Base-by-base conservation (phyloP, 1,284 basidiomycete genomes). In the Fistulina hepatica region DNA sequence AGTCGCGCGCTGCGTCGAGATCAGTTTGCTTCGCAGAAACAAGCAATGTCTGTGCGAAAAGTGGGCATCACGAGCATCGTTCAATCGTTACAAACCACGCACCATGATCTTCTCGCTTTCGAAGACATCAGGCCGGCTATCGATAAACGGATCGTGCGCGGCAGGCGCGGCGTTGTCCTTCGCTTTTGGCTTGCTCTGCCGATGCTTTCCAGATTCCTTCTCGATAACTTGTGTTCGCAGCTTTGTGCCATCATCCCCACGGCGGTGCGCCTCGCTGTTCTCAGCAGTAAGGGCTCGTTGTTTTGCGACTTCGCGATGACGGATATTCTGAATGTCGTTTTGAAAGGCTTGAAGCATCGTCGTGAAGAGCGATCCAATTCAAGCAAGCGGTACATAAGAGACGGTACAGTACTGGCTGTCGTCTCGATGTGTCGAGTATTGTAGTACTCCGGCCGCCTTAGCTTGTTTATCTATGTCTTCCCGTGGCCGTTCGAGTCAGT, bases 271-370 rank as follows among this genome's bases (percentile, higher is more conserved):
- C n/a, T n/a, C n/a, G n/a, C n/a, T n/a, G n/a, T n/a, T n/a, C n/a
- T n/a, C 47, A 12, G 55, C 52, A 31, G 64, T 60, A 13, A 36
- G 10, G 2, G 57, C 57, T 30, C 76, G 71, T 47, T 81, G 75
- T 55, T 70, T 81, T 20, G 65, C 59, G 30, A 72, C 56, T 56
- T 83, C 78, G 35, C 73, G 70, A 45, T 68, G 60, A 40, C 73
- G 72, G 51, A 84, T 79, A 47, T 78, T 69, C 44, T 84, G 75
- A 43, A 85, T 85, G 57, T 83, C 80, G 49, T 58, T 67, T 55
- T 85, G 82, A 53, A 85, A 85, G 37, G 64, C 73, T 35, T 71
- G 71, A 51, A 85, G 59, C 40, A 65, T 72, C 21, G 78, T 69
- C 76, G 78, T 81, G 38, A 36, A 52, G 37, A 36, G 27, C 33